phyloP scores from a whole-genome alignment of 768 basidiomycete genomes.

The Mycena metata region DNA sequence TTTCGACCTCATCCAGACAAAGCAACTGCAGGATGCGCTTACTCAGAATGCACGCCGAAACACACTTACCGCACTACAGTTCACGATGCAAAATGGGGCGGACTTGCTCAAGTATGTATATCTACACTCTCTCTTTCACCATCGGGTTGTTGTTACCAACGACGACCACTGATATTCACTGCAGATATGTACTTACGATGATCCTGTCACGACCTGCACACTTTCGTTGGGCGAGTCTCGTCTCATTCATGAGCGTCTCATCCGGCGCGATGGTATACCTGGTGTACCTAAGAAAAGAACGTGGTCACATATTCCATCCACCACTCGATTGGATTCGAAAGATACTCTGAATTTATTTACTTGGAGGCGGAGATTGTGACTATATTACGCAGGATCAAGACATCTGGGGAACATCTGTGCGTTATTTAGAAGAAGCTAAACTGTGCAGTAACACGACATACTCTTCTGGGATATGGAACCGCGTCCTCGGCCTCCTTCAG shows the following conservation, averaged over 20 bases:
- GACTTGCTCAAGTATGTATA: slow-evolving; percentile 46
- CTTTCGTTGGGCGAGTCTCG: slow-evolving; percentile 40
- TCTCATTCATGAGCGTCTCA: slow-evolving; percentile 48
- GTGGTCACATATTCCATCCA: slow-evolving; percentile 49
- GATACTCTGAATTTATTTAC: slow-evolving; percentile 18
- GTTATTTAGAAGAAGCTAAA: no score
- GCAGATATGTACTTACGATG: slow-evolving; percentile 39
- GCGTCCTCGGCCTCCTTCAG: no score
- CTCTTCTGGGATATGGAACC: no score
- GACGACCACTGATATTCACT: not conserved
- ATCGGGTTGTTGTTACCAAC: not conserved
- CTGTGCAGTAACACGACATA: no score
- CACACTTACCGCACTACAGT: slow-evolving; percentile 55
- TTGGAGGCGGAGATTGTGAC: no score
- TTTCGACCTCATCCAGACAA: slow-evolving; percentile 66
- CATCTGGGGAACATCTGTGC: no score
- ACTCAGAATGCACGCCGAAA: slow-evolving; percentile 60
- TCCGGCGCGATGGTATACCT: slow-evolving; percentile 47
- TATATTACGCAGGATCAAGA: no score
- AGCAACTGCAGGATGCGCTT: slow-evolving; percentile 62
- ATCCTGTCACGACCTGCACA: slow-evolving; percentile 39
- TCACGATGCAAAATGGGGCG: slow-evolving; percentile 50
- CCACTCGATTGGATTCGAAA: slow-evolving; percentile 40
- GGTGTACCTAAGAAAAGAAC: slow-evolving; percentile 47
- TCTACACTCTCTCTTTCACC: slow-evolving; percentile 10